Evolutionary conservation across 2,329 filamentous ascomycete genomes (phyloP).

Genomic region (Fusarium sp.): DNA sequence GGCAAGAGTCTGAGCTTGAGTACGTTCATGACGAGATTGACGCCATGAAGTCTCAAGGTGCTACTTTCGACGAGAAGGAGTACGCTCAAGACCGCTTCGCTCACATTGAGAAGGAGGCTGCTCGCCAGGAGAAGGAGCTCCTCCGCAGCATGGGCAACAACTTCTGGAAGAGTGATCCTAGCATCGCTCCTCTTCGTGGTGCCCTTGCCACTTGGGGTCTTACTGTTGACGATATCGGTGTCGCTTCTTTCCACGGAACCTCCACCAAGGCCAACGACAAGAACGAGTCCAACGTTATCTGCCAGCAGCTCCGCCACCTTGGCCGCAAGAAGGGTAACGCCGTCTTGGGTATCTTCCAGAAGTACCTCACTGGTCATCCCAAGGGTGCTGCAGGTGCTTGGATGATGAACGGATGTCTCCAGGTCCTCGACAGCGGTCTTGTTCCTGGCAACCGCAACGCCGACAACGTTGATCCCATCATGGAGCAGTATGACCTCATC

Average conservation of each 20-base stretch:
- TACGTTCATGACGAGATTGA: slow-evolving; percentile 93
- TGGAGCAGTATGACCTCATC: slow-evolving; percentile 98
- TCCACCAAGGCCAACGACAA: slow-evolving; percentile 99
- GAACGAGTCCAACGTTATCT: slow-evolving; percentile 98
- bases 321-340: slow-evolving; percentile 97
- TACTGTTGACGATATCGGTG: slow-evolving; percentile 93
- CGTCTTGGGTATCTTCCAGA: slow-evolving; percentile 97
- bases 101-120: slow-evolving; percentile 88
- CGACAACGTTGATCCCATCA: slow-evolving; percentile 94
- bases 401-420: slow-evolving; percentile 99
- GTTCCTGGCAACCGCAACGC: slow-evolving; percentile 98
- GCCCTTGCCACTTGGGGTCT: slow-evolving; percentile 98
- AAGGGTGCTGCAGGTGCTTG: slow-evolving; percentile 99
- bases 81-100: slow-evolving; percentile 86
- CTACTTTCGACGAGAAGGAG: slow-evolving; percentile 81
- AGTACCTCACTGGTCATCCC: slow-evolving; percentile 97
- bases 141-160: slow-evolving; percentile 94
- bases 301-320: slow-evolving; percentile 94
- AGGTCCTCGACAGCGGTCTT: slow-evolving; percentile 92
- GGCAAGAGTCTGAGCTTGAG: slow-evolving; percentile 94
- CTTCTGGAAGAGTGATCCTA: slow-evolving; percentile 97
- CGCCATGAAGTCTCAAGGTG: slow-evolving; percentile 85
- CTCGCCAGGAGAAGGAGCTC: slow-evolving; percentile 92
- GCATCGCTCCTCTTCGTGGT: slow-evolving; percentile 94
- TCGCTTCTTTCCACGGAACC: slow-evolving; percentile 98